Base-by-base conservation (phyloP, 225 moss, liverwort and hornwort species). In the Physcomitrium patens region DNA sequence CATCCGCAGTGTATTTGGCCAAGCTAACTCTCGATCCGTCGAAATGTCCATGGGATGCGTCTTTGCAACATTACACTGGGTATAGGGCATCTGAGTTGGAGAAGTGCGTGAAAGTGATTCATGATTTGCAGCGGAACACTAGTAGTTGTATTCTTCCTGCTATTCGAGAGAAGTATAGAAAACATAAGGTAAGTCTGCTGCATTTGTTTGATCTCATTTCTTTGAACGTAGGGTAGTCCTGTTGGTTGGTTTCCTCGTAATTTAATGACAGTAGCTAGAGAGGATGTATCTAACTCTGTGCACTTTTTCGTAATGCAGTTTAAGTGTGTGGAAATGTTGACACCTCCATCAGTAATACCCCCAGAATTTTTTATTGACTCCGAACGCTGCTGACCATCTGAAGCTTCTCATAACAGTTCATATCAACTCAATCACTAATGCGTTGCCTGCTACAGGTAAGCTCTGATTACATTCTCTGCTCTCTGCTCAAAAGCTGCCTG, bases 1-100 rank as follows among this genome's bases (percentile, higher is more conserved):
- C 91, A 20, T 84, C 91, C 68, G 86, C 88, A 20, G 91, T 91
- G 8, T 91, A 84, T 69, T 80, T 91, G 56, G 91, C 91, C 20
- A 84, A 86, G 75, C 77, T 88, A 17, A 91, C 91, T 10, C 73
- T 91, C 4, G 88, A 88, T 31, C 72, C 86, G 5, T 74, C 75
- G 23, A 69, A 57, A 28, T 71, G 70, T 47, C 88, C 91, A 28
- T 91, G 91, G 22, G 82, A 88, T 42, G 2, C 68, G 5, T 88
- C 91, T 52, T 72, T 91, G 60, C 88, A 78, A 78, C 91, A 91
- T 52, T 91, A 91, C 60, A 83, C 91, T 60, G 88, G 86, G 26
- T 91, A 91, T n/a, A 57, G 81, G 42, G 75, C 91, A 13, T 80
- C 86, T 28, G 86, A 91, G 17, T 60, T 91, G 16, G 81, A 77